Conservation (phyloP, 345 rosid species). For the Aethionema arabicum region DNA sequence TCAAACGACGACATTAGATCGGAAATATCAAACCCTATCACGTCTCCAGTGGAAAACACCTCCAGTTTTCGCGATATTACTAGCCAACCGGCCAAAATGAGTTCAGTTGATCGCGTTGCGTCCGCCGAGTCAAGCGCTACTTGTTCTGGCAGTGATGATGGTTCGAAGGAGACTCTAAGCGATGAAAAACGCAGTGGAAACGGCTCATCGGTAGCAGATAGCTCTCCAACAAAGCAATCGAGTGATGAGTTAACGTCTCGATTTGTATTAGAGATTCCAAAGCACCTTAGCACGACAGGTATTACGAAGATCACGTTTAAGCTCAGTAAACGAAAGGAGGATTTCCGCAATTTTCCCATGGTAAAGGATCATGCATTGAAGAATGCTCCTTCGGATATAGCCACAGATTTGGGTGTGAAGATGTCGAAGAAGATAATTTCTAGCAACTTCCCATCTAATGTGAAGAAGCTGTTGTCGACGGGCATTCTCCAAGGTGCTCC, state of each 20-base stretch:
- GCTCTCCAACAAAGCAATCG: slow-evolving; percentile 24
- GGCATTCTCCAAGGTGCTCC: slow-evolving; percentile 74
- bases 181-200: slow-evolving; percentile 46
- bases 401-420: slow-evolving; percentile 29
- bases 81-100: slow-evolving; percentile 44
- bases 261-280: slow-evolving; percentile 80
- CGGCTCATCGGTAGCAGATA: slow-evolving; percentile 12
- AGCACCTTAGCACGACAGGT: slow-evolving; percentile 73
- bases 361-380: slow-evolving; percentile 4
- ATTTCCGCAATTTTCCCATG: slow-evolving; percentile 10
- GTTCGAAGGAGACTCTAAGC: slow-evolving; percentile 48
- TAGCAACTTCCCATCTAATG: slow-evolving; percentile 74
- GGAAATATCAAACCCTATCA: slow-evolving; percentile 71
- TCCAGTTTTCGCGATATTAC: slow-evolving; percentile 49
- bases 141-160: slow-evolving; percentile 33
- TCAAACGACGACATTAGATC: slow-evolving; percentile 65
- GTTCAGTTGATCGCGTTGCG: slow-evolving; percentile 33
- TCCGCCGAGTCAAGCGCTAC: slow-evolving; percentile 30
- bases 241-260: slow-evolving; percentile 44
- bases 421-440: slow-evolving; percentile 54
- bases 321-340: slow-evolving; percentile 62
- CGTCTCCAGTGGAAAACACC: slow-evolving; percentile 51
- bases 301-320: slow-evolving; percentile 82
- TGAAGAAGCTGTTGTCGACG: slow-evolving; percentile 59
- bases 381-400: slow-evolving; percentile 12